phyloP scores from a whole-genome alignment of 805 yeast genomes.

The Hanseniaspora lachancei region DNA sequence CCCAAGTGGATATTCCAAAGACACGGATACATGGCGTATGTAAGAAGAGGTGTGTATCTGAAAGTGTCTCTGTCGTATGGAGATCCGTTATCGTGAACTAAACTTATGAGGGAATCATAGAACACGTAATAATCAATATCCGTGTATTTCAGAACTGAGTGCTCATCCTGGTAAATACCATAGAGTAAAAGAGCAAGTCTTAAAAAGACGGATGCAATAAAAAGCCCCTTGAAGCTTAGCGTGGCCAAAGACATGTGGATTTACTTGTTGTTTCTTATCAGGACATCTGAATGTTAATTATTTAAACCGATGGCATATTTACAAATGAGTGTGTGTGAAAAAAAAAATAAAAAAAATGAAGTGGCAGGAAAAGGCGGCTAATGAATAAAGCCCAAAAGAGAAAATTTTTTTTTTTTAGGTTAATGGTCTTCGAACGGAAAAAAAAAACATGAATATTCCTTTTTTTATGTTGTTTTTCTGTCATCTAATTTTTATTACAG shows the following conservation, averaged over 20 bases:
- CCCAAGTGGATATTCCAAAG: conserved; percentile 52
- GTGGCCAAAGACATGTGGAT: not conserved
- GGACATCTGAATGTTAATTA: too few relatives aligned
- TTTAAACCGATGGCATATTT: too few relatives aligned
- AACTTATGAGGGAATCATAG: conserved; percentile 71
- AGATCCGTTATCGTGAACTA: conserved; percentile 29
- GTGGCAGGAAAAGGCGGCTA: too few relatives aligned
- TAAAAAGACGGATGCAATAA: conserved; percentile 23
- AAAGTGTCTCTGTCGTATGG: conserved; percentile 84
- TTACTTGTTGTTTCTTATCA: too few relatives aligned
- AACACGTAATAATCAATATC: conserved; percentile 91
- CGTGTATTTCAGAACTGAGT: conserved; percentile 72
- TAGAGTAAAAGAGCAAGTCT: conserved; percentile 56
- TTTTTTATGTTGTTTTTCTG: too few relatives aligned
- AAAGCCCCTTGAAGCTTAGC: conserved; percentile 12
- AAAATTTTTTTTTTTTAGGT: too few relatives aligned
- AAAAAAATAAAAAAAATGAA: too few relatives aligned
- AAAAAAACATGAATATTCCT: too few relatives aligned
- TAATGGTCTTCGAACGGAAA: too few relatives aligned
- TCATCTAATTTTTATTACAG: too few relatives aligned
- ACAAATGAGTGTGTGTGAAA: too few relatives aligned
- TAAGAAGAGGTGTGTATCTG: conserved; percentile 79
- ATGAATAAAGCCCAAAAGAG: too few relatives aligned
- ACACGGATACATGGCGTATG: conserved; percentile 73
- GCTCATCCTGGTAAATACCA: conserved; percentile 77